These are phyloP conservation scores for Syncephalastrum sp. DNA, from an alignment of 371 early-diverging fungal species.

Conservation along the genomic window DNA sequence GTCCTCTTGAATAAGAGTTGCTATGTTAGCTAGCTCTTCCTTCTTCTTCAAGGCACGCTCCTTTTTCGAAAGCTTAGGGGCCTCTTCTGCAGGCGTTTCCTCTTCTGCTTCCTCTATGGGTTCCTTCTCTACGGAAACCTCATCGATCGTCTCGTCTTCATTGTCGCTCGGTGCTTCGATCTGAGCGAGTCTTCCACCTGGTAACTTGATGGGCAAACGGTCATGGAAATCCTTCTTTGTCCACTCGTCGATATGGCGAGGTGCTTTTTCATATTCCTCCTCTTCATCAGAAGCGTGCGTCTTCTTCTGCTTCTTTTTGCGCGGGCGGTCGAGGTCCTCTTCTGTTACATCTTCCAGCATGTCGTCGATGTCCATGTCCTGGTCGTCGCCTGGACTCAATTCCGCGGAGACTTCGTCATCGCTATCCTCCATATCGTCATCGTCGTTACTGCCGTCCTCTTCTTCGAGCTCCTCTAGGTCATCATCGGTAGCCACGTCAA, in stretches of 20 bases:
- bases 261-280: slow-evolving; percentile 63
- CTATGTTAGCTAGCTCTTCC: slow-evolving; percentile 76
- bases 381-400: slow-evolving; percentile 27
- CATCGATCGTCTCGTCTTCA: slow-evolving; percentile 25
- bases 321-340: slow-evolving; percentile 5
- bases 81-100: slow-evolving; percentile 8
- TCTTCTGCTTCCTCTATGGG: slow-evolving; percentile 25
- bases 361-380: slow-evolving; percentile 14
- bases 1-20: slow-evolving; percentile 73
- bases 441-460: slow-evolving; percentile 14
- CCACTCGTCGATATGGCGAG: slow-evolving; percentile 60
- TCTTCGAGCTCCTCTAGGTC: slow-evolving; percentile 23
- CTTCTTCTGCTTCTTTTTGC: slow-evolving; percentile 15
- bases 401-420: slow-evolving; percentile 28
- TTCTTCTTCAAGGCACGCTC: slow-evolving; percentile 64
- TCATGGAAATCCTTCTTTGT: slow-evolving; percentile 46
- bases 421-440: slow-evolving; percentile 16
- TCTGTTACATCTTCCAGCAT: slow-evolving; percentile 14
- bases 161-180: slow-evolving; percentile 22
- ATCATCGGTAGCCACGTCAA: no score
- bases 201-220: slow-evolving; percentile 65
- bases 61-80: slow-evolving; percentile 41
- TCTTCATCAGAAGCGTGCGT: slow-evolving; percentile 50
- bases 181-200: slow-evolving; percentile 53
- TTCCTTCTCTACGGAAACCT: background rate